A percentile compares a stretch with the other conserved stretches of the same genome.
Conservation (phyloP, 2,329 filamentous ascomycete species). For the Dothidotthia symphoricarpi region DNA sequence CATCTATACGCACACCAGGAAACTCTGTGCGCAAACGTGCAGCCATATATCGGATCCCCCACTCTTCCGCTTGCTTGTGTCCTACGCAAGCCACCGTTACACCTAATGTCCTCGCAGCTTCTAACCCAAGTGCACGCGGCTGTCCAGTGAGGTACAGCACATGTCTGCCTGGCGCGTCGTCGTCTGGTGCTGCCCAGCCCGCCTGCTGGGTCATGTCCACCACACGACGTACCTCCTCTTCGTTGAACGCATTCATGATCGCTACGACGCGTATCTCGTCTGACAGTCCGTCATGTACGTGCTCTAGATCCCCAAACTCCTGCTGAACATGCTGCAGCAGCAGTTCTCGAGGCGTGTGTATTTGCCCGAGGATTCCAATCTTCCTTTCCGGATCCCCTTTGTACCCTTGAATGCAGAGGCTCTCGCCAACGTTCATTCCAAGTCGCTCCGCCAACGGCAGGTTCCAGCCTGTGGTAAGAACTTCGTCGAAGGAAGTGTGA, state of each 20-base stretch:
- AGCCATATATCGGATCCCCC: constrained; percentile 41
- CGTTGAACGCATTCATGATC: constrained; percentile 45
- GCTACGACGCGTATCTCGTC: constrained; percentile 32
- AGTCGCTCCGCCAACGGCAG: constrained; percentile 32
- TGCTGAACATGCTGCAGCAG: constrained; percentile 20
- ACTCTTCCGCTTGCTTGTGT: constrained; percentile 41
- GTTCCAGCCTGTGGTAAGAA: constrained; percentile 44
- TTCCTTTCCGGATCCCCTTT: constrained; percentile 40
- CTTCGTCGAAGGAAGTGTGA: constrained; percentile 42
- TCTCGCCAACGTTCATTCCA: constrained; percentile 26
- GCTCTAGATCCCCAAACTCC: constrained; percentile 31
- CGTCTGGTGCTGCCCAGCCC: constrained; percentile 22
- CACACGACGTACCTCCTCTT: constrained; percentile 39
- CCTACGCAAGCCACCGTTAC: constrained; percentile 43
- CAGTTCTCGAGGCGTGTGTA: constrained; percentile 9
- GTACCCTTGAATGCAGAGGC: constrained; percentile 41
- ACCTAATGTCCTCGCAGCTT: constrained; percentile 31
- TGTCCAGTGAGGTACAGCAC: constrained; percentile 44
- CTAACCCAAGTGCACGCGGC: constrained; percentile 33
- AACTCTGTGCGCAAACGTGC: constrained; percentile 28
- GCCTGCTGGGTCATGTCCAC: constrained; percentile 25
- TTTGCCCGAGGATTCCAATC: constrained; percentile 39
- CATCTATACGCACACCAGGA: constrained; percentile 32
- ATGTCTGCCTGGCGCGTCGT: constrained; percentile 20
- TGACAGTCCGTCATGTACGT: constrained; percentile 21